phyloP scores from a whole-genome alignment of 2,329 filamentous ascomycete genomes.

The Periconia sp. region DNA sequence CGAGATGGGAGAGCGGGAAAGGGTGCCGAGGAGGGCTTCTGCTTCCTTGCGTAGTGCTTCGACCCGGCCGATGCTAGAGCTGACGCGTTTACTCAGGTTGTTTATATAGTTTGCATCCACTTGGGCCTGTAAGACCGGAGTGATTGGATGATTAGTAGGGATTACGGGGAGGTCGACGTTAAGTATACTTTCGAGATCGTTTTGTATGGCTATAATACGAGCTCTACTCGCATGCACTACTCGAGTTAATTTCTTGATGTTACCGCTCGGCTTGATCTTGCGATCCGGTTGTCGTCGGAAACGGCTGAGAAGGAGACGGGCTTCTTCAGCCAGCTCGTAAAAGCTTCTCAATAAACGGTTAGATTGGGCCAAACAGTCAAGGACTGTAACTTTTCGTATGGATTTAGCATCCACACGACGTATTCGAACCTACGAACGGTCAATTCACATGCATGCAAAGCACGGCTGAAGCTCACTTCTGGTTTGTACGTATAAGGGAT shows the following conservation, averaged over 20 bases:
- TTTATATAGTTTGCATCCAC: background rate
- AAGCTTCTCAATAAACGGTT: background rate
- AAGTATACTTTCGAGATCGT: background rate
- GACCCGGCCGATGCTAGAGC: background rate
- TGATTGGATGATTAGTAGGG: background rate
- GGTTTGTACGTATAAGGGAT: background rate
- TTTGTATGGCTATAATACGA: background rate
- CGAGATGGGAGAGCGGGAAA: background rate
- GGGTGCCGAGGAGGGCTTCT: background rate
- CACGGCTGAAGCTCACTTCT: background rate
- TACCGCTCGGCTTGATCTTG: background rate
- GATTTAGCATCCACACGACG: no score
- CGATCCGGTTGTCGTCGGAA: conserved; percentile 1
- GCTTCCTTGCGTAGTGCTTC: background rate
- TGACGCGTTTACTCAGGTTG: background rate
- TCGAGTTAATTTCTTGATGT: background rate
- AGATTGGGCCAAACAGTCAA: background rate
- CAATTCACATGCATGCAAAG: background rate
- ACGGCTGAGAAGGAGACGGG: conserved; percentile 1
- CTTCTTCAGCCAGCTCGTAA: background rate
- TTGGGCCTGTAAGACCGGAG: background rate
- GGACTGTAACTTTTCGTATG: background rate
- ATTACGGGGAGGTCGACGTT: background rate
- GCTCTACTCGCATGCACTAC: background rate
- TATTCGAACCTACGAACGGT: background rate